Conservation (phyloP, 257 asterid genomes). For the Petunia axillaris region DNA sequence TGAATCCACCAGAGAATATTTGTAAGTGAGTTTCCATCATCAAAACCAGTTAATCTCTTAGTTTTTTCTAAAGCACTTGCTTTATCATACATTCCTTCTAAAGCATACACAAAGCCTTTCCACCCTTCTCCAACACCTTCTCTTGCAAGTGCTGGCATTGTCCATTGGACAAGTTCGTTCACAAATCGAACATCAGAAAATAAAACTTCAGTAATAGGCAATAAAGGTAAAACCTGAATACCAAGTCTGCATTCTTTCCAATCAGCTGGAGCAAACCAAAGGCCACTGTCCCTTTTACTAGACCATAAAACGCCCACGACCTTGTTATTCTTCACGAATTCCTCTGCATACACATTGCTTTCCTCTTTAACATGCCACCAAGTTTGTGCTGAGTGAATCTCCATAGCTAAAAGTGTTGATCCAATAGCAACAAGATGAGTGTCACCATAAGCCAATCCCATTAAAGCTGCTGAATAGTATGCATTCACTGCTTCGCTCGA, state of each 20-base stretch:
- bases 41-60: slow-evolving; percentile 49
- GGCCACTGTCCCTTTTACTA: slow-evolving; percentile 69
- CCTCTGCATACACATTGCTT: slow-evolving; percentile 47
- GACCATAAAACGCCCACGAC: slow-evolving; percentile 80
- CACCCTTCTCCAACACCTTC: slow-evolving; percentile 83
- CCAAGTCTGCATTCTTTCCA: slow-evolving; percentile 77
- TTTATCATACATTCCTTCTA: slow-evolving; percentile 69
- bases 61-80: slow-evolving; percentile 47
- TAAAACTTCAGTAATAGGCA: slow-evolving; percentile 63
- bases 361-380: slow-evolving; percentile 78
- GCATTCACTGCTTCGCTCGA: slow-evolving; percentile 83
- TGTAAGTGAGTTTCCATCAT: slow-evolving; percentile 71
- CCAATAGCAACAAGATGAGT: slow-evolving; percentile 68
- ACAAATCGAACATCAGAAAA: slow-evolving; percentile 57
- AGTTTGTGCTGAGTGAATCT: slow-evolving; percentile 66
- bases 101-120: slow-evolving; percentile 74
- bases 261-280: slow-evolving; percentile 74
- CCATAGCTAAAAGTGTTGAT: slow-evolving; percentile 63
- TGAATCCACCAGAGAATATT: slow-evolving; percentile 84
- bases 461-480: slow-evolving; percentile 75
- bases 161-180: slow-evolving; percentile 61
- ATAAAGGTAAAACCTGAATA: slow-evolving; percentile 68
- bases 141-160: slow-evolving; percentile 58
- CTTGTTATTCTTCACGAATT: slow-evolving; percentile 57
- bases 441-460: slow-evolving; percentile 82